Conservation (phyloP, 768 basidiomycete species). For the Pleurotus ostreatus region DNA sequence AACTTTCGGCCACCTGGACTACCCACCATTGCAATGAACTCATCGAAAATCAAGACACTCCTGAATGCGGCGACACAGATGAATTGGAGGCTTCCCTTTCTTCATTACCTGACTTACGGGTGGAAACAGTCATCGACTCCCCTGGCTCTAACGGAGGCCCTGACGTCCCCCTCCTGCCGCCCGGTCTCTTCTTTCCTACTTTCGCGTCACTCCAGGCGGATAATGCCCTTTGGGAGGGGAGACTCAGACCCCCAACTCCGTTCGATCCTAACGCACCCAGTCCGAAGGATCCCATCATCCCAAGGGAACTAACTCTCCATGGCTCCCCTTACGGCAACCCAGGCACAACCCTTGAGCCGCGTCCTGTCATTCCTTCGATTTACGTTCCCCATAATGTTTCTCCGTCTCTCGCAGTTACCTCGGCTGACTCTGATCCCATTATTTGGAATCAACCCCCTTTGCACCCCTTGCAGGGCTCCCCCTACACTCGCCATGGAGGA, state of each 20-base stretch:
- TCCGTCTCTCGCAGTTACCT: too few relatives aligned
- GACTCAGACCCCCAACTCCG: background rate
- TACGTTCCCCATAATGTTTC: too few relatives aligned
- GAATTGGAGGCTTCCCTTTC: background rate
- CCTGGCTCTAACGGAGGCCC: background rate
- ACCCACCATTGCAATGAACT: background rate
- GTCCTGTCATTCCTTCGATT: too few relatives aligned
- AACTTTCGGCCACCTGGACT: background rate
- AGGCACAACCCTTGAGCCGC: too few relatives aligned
- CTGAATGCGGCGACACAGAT: background rate
- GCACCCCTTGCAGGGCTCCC: too few relatives aligned
- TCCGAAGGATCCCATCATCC: constrained; percentile 1
- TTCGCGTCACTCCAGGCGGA: background rate
- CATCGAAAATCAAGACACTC: background rate
- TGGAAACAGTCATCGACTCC: background rate
- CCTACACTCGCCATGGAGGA: too few relatives aligned
- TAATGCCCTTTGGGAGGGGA: background rate
- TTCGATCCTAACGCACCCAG: constrained; percentile 5
- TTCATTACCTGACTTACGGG: constrained; percentile 1
- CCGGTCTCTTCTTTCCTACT: background rate
- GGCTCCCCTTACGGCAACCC: background rate
- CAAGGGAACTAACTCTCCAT: background rate
- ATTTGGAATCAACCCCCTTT: too few relatives aligned
- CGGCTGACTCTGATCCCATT: too few relatives aligned
- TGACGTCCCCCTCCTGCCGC: background rate